Evolutionary conservation across 2,329 filamentous ascomycete species (phyloP), one percentile per base, ranked within the genome.

Genomic region (Ceratocystis eucalypticola): DNA sequence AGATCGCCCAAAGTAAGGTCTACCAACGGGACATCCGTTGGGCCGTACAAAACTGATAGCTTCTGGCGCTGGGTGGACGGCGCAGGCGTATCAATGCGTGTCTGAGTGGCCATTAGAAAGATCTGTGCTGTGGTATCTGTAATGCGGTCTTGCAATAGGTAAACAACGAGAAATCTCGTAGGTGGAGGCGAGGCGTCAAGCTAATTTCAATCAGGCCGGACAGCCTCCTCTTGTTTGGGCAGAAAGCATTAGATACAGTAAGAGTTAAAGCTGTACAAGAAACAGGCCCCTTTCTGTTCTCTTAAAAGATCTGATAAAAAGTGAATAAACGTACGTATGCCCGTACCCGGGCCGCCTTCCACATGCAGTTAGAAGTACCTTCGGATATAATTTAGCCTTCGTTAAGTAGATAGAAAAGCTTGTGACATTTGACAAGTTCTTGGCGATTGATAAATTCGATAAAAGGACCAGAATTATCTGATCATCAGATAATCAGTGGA

Each of bases 1-100:
- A 92, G 80, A 72, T 89, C 86, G 5, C 86, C 86, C 6, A 92
- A 80, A 0, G 87, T 91, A 62, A 91, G 76, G 68, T 90, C 84
- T 61, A 89, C 79, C 46, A 92, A 80, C 1, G 85, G 84, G 67
- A 88, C 86, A 69, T 89, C 81, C 55, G 83, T 80, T 1, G 86
- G 84, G 0, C 88, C 88, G 65, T 88, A 80, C 37, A 92, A 80
- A 22, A 91, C 75, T 0, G 88, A 84, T 17, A 80, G 75, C 62
- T 73, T 77, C 69, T 79, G 75, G 44, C 70, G 72, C 62, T 74
- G 70, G 55, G 69, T 70, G 15, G 73, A 66, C 44, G 74, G 70
- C 61, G 72, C 71, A 28, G 74, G 70, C 44, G 70, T 71, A 69
- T 71, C 33, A 71, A 72, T 70, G 41, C 67, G 65, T 33, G 67